Percentiles rank a stretch among this genome's conserved stretches.
Evolutionary conservation across 2,329 filamentous ascomycete species (phyloP).

Genomic region (Ophiostoma australiae): DNA sequence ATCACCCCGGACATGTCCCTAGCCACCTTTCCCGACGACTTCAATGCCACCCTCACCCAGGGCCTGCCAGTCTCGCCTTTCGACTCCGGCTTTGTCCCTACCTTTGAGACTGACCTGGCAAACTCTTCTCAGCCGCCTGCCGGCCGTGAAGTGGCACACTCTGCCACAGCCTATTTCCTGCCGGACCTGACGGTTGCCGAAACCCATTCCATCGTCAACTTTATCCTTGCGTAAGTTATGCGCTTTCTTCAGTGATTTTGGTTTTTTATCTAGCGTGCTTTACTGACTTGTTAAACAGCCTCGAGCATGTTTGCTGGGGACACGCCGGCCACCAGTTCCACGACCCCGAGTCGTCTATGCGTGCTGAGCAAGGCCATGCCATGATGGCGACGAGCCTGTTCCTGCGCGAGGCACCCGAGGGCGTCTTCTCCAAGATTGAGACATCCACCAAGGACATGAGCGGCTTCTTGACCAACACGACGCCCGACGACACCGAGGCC

Average conservation of each 20-base stretch:
- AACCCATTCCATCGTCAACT: conserved; percentile 47
- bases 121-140: not conserved
- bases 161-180: conserved; percentile 21
- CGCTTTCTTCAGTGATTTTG: not conserved
- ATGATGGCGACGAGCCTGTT: conserved; percentile 44
- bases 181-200: conserved; percentile 37
- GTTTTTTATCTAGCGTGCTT: not conserved
- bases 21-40: not conserved
- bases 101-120: conserved; percentile 21
- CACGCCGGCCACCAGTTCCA: conserved; percentile 41
- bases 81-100: conserved; percentile 17
- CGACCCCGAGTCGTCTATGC: conserved; percentile 14
- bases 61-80: conserved; percentile 16
- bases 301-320: conserved; percentile 51
- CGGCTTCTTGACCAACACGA: conserved; percentile 21
- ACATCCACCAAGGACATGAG: conserved; percentile 24
- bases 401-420: conserved; percentile 38
- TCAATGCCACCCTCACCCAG: not conserved
- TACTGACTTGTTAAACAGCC: conserved; percentile 32
- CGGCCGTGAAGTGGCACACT: not conserved
- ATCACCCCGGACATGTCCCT: not conserved
- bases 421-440: conserved; percentile 32
- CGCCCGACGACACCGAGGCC: conserved; percentile 7
- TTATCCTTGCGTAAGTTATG: conserved; percentile 46
- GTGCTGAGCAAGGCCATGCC: conserved; percentile 38